Evolutionary conservation across 306 rosid species (phyloP), one percentile per base, ranked within the genome.

Genomic region (Sphenostylis stenocarpa): DNA sequence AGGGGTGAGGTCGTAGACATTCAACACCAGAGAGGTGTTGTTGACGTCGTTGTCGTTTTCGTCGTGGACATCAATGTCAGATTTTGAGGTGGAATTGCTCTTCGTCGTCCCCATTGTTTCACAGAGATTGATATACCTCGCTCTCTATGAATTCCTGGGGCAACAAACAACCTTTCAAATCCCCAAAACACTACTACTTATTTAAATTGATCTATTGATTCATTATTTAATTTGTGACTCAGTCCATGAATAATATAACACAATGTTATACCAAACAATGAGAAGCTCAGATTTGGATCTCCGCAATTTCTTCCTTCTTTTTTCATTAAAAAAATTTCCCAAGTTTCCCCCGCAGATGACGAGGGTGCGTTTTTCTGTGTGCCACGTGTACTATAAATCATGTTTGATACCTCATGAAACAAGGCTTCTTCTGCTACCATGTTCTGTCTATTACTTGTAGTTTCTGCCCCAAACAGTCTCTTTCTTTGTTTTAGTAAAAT

Each of bases 1-100:
- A 48, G 93, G 91, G 52, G 98, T 90, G 77, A 94, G 98, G 84
- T 91, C 98, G 71, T 94, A 94, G 23, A 94, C 89, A 83, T 94
- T 88, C 85, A 94, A 84, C 69, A 91, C 69, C 67, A 94, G 87
- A 83, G 28, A 26, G 28, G 1, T 26, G 28, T 26, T 26, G 11
- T 2, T 9, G 61, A 49, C 79, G 17, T 51, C n/a, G n/a, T 13
- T 34, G 23, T 72, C 52, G 14, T 17, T 31, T 10, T 73, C 44
- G n/a, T 64, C 31, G 13, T 82, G 76, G 7, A 43, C 55, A 34
- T 36, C 19, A 23, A 66, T 60, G 63, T 77, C 83, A 73, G 82
- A 20, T 60, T 55, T 80, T 41, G 83, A 73, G 80, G 49, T 33
- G 2, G 85, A 73, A 44, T 73, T 65, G 84, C 72, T 78, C 81